phyloP scores from a whole-genome alignment of 345 rosid genomes.

The Euphorbia peplus region DNA sequence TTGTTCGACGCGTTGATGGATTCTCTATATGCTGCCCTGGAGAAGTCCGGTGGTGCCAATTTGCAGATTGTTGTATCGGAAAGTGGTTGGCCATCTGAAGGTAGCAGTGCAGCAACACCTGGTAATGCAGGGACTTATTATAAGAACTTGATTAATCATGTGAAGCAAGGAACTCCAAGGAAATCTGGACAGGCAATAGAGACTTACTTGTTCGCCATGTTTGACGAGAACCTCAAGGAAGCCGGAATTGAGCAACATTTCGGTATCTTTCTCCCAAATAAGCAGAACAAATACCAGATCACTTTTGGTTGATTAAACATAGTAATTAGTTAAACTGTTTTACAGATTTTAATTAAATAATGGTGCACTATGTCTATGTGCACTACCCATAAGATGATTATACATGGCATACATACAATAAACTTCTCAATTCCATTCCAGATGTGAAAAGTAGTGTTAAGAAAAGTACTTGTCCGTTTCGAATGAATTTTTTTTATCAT shows the following conservation, averaged over 20 bases:
- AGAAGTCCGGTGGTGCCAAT: constrained; percentile 5
- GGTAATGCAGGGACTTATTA: constrained; percentile 25
- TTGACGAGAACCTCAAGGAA: constrained; percentile 21
- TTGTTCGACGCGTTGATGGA: constrained; percentile 31
- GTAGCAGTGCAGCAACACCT: constrained; percentile 6
- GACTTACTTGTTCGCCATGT: constrained; percentile 22
- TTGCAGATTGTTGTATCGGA: constrained; percentile 24
- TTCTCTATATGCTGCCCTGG: constrained; percentile 20
- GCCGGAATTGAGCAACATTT: constrained; percentile 16
- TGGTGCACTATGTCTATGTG: not conserved
- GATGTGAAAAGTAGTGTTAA: too few relatives aligned
- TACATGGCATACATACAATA: not conserved
- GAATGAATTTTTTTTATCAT: too few relatives aligned
- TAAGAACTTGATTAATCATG: constrained; percentile 18
- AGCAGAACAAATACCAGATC: constrained; percentile 21
- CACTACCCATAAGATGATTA: not conserved
- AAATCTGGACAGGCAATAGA: constrained; percentile 16
- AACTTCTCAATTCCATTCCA: not conserved
- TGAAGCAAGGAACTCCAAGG: constrained; percentile 27
- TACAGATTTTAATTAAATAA: not conserved
- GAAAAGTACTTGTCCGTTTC: too few relatives aligned
- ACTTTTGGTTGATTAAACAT: not conserved
- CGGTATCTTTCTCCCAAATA: constrained; percentile 17
- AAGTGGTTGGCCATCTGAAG: constrained; percentile 32
- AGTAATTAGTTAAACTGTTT: not conserved